Evolutionary conservation across 108 stramenopile species (phyloP).

Genomic region (Bacterosira constricta): DNA sequence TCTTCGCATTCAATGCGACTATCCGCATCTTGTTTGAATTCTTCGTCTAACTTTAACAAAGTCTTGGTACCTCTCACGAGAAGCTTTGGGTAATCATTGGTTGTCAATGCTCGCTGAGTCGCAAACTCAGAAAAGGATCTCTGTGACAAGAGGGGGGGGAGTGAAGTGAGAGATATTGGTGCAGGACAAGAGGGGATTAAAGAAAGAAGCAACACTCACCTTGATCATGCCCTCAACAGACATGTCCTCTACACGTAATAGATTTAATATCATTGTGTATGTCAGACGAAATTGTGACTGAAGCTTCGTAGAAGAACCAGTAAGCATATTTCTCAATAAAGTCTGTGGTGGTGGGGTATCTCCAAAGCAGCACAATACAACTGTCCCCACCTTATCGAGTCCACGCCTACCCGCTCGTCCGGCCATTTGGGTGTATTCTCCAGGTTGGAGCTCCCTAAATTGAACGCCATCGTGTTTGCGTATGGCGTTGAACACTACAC

Average conservation of each 20-base stretch:
- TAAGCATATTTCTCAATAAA: conserved; percentile 86
- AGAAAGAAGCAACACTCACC: conserved; percentile 47
- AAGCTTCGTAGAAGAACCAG: conserved; percentile 88
- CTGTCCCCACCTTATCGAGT: conserved; percentile 91
- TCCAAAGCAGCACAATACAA: conserved; percentile 72
- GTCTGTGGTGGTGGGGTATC: conserved; percentile 72
- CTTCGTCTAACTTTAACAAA: conserved; percentile 70
- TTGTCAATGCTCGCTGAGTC: conserved; percentile 92
- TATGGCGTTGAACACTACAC: conserved; percentile 93
- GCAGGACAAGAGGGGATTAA: not conserved
- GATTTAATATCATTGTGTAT: conserved; percentile 97
- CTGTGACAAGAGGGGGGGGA: no score
- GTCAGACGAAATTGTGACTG: conserved; percentile 93
- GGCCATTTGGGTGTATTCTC: conserved; percentile 99
- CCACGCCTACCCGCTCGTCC: conserved; percentile 97
- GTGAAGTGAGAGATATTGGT: not conserved
- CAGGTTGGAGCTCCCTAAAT: conserved; percentile 81
- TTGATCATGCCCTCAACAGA: conserved; percentile 97
- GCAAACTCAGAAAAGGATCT: conserved; percentile 87
- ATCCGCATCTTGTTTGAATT: conserved; percentile 55
- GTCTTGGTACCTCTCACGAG: conserved; percentile 76
- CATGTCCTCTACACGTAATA: conserved; percentile 95
- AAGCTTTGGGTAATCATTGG: conserved; percentile 88
- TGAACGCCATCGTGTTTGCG: conserved; percentile 96
- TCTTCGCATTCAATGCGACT: conserved; percentile 76